Conservation (phyloP, 1,284 basidiomycete species). For the Ceratobasidium sp. region DNA sequence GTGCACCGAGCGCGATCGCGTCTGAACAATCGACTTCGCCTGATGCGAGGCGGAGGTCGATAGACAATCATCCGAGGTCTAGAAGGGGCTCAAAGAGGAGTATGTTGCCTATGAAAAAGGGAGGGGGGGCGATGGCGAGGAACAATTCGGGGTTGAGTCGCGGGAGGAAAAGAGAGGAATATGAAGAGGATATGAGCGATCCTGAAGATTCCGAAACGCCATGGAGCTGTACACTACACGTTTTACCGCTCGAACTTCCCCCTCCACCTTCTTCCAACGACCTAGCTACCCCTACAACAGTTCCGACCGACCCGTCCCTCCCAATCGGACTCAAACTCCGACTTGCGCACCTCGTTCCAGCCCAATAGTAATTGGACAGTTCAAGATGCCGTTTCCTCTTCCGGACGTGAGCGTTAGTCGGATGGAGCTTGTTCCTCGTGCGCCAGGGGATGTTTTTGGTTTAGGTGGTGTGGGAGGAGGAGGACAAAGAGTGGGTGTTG, state of each 20-base stretch:
- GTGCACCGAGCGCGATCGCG: not conserved
- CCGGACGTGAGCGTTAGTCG: slow-evolving; percentile 74
- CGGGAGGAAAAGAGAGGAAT: slow-evolving; percentile 51
- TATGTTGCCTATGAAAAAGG: not conserved
- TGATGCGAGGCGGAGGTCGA: not conserved
- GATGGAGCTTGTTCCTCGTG: slow-evolving; percentile 40
- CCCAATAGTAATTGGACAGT: slow-evolving; percentile 93
- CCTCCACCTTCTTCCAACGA: not conserved
- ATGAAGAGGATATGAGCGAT: slow-evolving; percentile 80
- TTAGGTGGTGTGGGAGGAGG: slow-evolving; percentile 45
- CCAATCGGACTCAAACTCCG: slow-evolving; percentile 65
- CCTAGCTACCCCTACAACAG: not conserved
- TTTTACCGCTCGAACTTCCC: slow-evolving; percentile 57
- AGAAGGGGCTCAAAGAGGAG: not conserved
- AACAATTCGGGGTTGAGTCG: slow-evolving; percentile 28
- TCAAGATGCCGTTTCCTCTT: slow-evolving; percentile 89
- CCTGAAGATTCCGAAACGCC: slow-evolving; percentile 96
- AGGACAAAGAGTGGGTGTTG: slow-evolving; percentile 51
- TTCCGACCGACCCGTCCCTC: not conserved
- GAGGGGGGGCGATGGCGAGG: not conserved
- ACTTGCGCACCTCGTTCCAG: slow-evolving; percentile 84
- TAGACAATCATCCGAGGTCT: not conserved
- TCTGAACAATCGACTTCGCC: slow-evolving; percentile 10
- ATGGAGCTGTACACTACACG: slow-evolving; percentile 83
- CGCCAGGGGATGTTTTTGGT: slow-evolving; percentile 30